phyloP scores from a whole-genome alignment of 805 yeast species.

The Ogataea zsoltii region DNA sequence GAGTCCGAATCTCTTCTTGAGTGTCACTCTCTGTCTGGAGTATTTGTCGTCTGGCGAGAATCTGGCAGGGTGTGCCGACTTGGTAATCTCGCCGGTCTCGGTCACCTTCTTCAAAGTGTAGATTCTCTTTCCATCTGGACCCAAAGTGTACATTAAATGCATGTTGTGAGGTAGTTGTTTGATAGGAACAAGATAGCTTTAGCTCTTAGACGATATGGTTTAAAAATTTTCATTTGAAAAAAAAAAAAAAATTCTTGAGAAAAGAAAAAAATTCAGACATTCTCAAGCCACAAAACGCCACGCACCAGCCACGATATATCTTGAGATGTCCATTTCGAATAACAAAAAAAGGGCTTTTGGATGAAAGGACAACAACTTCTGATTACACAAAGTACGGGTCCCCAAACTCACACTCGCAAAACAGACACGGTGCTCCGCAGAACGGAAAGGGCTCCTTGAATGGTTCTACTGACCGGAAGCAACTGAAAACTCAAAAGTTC shows the following conservation, averaged over 20 bases:
- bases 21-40: slow-evolving; percentile 97
- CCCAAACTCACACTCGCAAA: too few species aligned
- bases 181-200: too few species aligned
- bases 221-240: slow-evolving; percentile 1
- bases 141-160: slow-evolving; percentile 99
- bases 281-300: too few species aligned
- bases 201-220: neutral
- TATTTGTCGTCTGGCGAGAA: slow-evolving; percentile 99
- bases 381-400: too few species aligned
- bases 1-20: slow-evolving; percentile 89
- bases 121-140: slow-evolving; percentile 91
- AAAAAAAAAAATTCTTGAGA: neutral
- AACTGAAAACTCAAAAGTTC: too few species aligned
- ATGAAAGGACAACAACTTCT: too few species aligned
- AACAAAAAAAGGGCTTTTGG: too few species aligned
- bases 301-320: slow-evolving; percentile 5
- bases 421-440: too few species aligned
- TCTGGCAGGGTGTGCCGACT: slow-evolving; percentile 99
- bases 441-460: neutral
- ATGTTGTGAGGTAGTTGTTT: slow-evolving; percentile 40
- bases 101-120: slow-evolving; percentile 87
- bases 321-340: neutral
- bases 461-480: neutral
- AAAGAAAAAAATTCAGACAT: neutral
- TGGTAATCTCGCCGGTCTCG: slow-evolving; percentile 89